Evolutionary conservation across 2,329 filamentous ascomycete species (phyloP), one percentile per base, ranked within the genome.

Genomic region (Paradendryphiella salina): DNA sequence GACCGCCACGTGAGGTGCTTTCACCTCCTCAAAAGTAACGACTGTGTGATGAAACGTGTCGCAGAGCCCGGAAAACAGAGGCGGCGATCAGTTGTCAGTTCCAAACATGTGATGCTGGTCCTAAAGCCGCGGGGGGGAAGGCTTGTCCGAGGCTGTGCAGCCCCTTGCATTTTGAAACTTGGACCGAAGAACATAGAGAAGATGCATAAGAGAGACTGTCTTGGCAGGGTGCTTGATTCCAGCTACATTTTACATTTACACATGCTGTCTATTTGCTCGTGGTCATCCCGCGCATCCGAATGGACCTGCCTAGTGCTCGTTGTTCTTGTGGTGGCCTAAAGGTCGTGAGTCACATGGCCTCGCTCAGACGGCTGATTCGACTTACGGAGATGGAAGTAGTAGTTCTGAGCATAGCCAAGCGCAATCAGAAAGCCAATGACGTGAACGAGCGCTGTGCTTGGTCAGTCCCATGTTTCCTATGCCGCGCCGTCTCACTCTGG

Each of bases 361-460:
- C 37, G 33, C 15, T 32, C 33, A 7, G 31, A 53, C 50, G 62
- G 43, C 46, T 37, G 18, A 26, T 15, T 41, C 49, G 29, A 85
- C 90, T 78, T 86, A 99, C 94, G 90, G 72, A 99, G 84, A 80
- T 99, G 95, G 89, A 96, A 97, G 85, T 99, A 97, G 87, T 99
- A 99, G 82, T 96, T 92, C 81, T 97, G 90, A 69, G 88, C 89
- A 79, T 99, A 99, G 71, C 94, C 93, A 66, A 97, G 74, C 63
- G 85, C 77, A 62, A 96, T 79, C 57, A 99, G 79, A 73, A 85
- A 81, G 66, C 83, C 86, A 69, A 99, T 87, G 68, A 85, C 82
- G 78, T 99, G 94, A 69, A 96, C 82, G 72, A 99, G 84, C 61
- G 94, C 94, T 99, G 68, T 67, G 40, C 36, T 23, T 34, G 18